Base-by-base conservation (phyloP, 1,284 basidiomycete species). In the Tranzscheliella williamsii region DNA sequence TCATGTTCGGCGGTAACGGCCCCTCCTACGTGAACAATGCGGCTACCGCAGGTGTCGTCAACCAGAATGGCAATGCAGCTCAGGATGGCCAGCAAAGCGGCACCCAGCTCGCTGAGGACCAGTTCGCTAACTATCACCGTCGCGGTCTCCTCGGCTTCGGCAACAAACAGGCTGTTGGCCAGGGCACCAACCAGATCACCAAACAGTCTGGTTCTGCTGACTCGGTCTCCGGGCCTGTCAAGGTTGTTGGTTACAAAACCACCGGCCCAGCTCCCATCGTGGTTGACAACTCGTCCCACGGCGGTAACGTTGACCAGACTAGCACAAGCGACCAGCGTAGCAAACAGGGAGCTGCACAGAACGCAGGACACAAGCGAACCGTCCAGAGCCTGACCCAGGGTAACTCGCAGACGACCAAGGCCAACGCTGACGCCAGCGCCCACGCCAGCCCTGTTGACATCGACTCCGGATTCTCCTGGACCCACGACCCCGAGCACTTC, bases 51-150 rank as follows among this genome's bases (percentile, higher is more conserved):
- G 43, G 48, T 17, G 31, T 36, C 32, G 47, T 57, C 26, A 46
- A 31, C 27, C 54, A 57, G 40, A 41, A 47, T 32, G 48, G 47
- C 13, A 41, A 45, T 31, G 43, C 47, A 40, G 15, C 17, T 15
- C 47, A 57, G 48, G 31, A 57, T 38, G 48, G 31, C 24, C 42
- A 46, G 48, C 54, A 57, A 48, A 47, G 42, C 40, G 54, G 42
- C 12, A 51, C 54, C 13, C 54, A 57, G 48, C 31, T 24, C 34
- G 40, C 48, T 26, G n/a, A 26, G 21, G 44, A 54, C 44, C 35
- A 37, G 24, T 31, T 48, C 22, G 15, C 42, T 24, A 54, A 54
- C 51, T 24, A 47, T 18, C 46, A 41, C 27, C 27, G 48, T 16
- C 54, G 54, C 20, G 48, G 37, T 35, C 26, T 51, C 36, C 45